Percentiles rank a stretch among this genome's conserved stretches.
phyloP scores from a whole-genome alignment of 2,329 filamentous ascomycete species.

The Nemania serpens region DNA sequence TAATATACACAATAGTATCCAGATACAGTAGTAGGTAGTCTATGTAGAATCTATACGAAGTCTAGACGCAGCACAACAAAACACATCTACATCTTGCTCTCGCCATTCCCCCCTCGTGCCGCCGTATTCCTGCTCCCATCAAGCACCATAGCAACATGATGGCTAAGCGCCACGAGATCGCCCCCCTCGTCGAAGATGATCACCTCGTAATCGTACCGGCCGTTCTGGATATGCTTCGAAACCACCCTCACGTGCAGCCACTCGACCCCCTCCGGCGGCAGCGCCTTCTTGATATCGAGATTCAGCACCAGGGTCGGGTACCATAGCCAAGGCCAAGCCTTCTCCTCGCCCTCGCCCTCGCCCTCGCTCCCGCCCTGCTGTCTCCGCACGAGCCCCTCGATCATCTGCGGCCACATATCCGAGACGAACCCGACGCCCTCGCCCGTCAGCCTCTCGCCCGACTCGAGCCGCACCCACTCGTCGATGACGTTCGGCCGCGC shows the following conservation, averaged over 20 bases:
- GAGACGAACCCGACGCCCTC: slow-evolving; percentile 37
- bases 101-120: slow-evolving; percentile 22
- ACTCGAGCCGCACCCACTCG: slow-evolving; percentile 39
- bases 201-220: slow-evolving; percentile 38
- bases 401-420: slow-evolving; percentile 40
- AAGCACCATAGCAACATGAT: slow-evolving; percentile 40
- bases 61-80: neutral
- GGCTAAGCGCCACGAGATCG: slow-evolving; percentile 40
- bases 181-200: slow-evolving; percentile 37
- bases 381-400: slow-evolving; percentile 30
- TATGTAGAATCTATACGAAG: neutral
- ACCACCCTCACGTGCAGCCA: slow-evolving; percentile 66
- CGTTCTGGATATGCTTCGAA: slow-evolving; percentile 33
- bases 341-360: neutral
- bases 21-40: neutral
- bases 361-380: neutral
- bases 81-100: slow-evolving; percentile 29
- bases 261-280: slow-evolving; percentile 67
- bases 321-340: slow-evolving; percentile 52
- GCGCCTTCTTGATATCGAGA: slow-evolving; percentile 71
- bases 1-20: neutral
- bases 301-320: slow-evolving; percentile 71
- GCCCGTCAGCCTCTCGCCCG: slow-evolving; percentile 37
- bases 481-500: slow-evolving; percentile 33
- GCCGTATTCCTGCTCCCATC: slow-evolving; percentile 38